A percentile compares a stretch with the other conserved stretches of the same genome.
Conservation (phyloP, 306 rosid genomes). For the Quercus suber region DNA sequence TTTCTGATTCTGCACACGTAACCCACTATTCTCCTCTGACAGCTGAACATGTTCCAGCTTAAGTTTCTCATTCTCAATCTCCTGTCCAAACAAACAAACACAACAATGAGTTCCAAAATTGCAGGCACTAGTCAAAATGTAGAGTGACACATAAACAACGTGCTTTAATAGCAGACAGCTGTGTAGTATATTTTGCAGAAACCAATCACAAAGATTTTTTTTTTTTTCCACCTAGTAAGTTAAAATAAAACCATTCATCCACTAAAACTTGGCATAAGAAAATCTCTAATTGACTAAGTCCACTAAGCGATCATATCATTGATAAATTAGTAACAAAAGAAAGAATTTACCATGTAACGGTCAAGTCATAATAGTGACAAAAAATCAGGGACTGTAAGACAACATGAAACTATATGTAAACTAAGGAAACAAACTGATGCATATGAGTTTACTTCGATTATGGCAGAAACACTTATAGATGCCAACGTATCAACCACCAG, state of each 20-base stretch:
- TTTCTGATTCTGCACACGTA: constrained; percentile 91
- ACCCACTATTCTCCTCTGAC: constrained; percentile 92
- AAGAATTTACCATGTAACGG: not conserved
- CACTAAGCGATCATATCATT: not conserved
- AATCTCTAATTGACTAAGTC: not conserved
- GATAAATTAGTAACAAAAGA: not conserved
- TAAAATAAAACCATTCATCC: not conserved
- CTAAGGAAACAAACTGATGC: not conserved
- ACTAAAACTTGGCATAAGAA: not conserved
- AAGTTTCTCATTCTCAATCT: constrained; percentile 83
- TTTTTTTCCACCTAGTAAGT: not conserved
- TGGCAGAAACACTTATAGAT: not conserved
- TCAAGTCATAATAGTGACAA: too few relatives aligned
- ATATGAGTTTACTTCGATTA: not conserved
- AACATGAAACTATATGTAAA: not conserved
- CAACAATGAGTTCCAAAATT: constrained; percentile 14
- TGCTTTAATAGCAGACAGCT: not conserved
- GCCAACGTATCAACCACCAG: not conserved
- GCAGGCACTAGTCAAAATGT: not conserved
- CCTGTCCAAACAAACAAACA: constrained; percentile 45
- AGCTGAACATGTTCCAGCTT: constrained; percentile 81
- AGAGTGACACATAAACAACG: constrained; percentile 10
- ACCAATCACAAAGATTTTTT: not conserved
- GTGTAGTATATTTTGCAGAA: not conserved
- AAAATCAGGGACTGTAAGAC: too few relatives aligned